Base-by-base conservation (phyloP, 345 rosid genomes). In the Psidium friedrichsthalianum region DNA sequence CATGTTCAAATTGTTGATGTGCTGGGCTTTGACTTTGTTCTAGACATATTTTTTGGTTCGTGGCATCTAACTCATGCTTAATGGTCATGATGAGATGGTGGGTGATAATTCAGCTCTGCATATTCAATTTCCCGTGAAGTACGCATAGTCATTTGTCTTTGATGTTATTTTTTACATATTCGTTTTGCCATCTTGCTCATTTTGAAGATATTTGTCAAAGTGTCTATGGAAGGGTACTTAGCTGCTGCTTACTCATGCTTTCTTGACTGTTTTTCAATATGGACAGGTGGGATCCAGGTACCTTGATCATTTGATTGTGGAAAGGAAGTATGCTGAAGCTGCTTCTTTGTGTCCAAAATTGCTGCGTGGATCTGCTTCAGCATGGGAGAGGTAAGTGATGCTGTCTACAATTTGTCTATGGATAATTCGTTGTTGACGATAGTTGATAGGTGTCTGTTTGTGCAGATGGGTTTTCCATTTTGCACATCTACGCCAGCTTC, bases 391-490 rank as follows among this genome's bases (percentile, higher is more conserved):
- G 99, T 96, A 91, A 25, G 69, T 44, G 57, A 58, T 21, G 87
- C 51, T 86, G 56, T 76, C 40, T 56, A 21, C 80, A 55, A 44
- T 40, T 56, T 85, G 64, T 54, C 64, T 53, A 83, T 85, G 85
- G 42, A 64, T 83, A 86, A 84, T 85, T 61, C 83, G 81, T 87
- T 78, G 56, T 88, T 58, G 84, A 85, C 83, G 87, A 64, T 87
- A 56, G 86, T 56, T 13, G 44, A 32, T 36, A 18, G 82, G 57
- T 80, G 57, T 85, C 91, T 87, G 86, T 86, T 87, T 87, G 86
- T 52, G 78, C 94, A 98, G 99, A 88, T 98, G 99, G 99, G 97
- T 96, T 90, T 98, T 98, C 93, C 99, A 95, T 88, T 98, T 98
- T 92, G 99, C 99, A 85, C 99, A 96, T 90, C 96, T 98, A 61